Percentiles rank a stretch among this genome's conserved stretches.
Evolutionary conservation across 441 rosid species (phyloP).

Genomic region (Erysimum cheiri): DNA sequence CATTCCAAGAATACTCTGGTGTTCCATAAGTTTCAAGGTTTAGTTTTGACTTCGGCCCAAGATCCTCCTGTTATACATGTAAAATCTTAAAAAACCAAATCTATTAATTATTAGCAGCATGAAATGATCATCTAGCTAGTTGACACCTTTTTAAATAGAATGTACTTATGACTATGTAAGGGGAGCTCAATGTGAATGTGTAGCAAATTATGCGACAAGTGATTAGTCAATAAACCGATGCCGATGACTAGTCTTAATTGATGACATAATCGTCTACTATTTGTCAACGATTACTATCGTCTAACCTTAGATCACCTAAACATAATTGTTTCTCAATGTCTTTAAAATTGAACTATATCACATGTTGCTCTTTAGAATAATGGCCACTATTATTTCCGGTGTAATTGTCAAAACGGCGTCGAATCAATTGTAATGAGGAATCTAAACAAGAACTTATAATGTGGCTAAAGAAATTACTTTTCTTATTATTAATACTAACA

Average conservation of each 20-base stretch:
- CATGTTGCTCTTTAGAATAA: background rate
- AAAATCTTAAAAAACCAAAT: background rate
- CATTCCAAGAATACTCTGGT: background rate
- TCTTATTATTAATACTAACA: slow-evolving; percentile 2
- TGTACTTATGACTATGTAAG: slow-evolving; percentile 20
- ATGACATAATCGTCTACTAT: slow-evolving; percentile 15
- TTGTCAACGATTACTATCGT: slow-evolving; percentile 17
- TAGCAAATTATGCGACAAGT: slow-evolving; percentile 23
- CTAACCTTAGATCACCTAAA: slow-evolving; percentile 8
- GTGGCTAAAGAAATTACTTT: slow-evolving; percentile 12
- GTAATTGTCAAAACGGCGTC: background rate
- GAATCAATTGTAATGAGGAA: background rate
- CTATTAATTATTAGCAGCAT: background rate
- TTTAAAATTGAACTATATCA: background rate
- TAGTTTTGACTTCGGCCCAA: background rate
- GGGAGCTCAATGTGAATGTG: slow-evolving; percentile 18
- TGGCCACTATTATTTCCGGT: background rate
- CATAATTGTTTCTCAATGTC: background rate
- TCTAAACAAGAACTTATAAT: background rate
- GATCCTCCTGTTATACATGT: background rate
- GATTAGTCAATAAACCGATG: slow-evolving; percentile 8
- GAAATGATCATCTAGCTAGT: slow-evolving; percentile 20
- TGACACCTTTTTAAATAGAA: background rate
- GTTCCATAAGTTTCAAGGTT: background rate
- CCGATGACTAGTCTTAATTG: slow-evolving; percentile 11